A percentile compares a stretch with the other conserved stretches of the same genome.
Conservation (phyloP, 139 green algal species). For the Chlamydomonas asymmetrica region DNA sequence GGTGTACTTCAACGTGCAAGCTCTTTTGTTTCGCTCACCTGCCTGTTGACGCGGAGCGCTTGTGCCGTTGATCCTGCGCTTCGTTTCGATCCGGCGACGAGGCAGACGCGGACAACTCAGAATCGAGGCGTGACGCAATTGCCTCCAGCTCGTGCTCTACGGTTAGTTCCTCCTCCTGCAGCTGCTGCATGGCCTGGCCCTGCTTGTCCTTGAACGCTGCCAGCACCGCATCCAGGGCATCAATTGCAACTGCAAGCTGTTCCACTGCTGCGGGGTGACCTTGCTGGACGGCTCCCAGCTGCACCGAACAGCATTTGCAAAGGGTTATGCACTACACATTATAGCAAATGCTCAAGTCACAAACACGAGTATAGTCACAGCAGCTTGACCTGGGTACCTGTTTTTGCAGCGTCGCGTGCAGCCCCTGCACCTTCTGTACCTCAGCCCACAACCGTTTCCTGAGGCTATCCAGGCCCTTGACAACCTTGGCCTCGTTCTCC, state of each 20-base stretch:
- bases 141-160: conserved; percentile 22
- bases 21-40: too few relatives aligned
- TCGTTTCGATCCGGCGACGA: too few relatives aligned
- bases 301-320: background rate
- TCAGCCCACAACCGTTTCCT: background rate
- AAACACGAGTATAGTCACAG: too few relatives aligned
- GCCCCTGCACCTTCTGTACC: background rate
- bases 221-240: conserved; percentile 6
- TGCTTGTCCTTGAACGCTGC: conserved; percentile 4
- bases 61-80: too few relatives aligned
- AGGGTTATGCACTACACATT: too few relatives aligned
- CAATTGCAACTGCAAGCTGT: conserved; percentile 15
- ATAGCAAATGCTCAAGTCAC: too few relatives aligned
- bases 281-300: background rate
- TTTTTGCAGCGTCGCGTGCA: too few relatives aligned
- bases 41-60: too few relatives aligned
- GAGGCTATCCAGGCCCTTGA: background rate
- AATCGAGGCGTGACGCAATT: conserved; percentile 9
- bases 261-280: background rate
- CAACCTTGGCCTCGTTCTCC: background rate
- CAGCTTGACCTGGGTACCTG: too few relatives aligned
- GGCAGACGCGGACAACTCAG: too few relatives aligned
- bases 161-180: conserved; percentile 19
- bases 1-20: too few relatives aligned
- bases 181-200: conserved; percentile 8